These are phyloP conservation scores for Diutina scorzettiae DNA, from an alignment of 1,139 yeast genomes.

Conservation along the genomic window DNA sequence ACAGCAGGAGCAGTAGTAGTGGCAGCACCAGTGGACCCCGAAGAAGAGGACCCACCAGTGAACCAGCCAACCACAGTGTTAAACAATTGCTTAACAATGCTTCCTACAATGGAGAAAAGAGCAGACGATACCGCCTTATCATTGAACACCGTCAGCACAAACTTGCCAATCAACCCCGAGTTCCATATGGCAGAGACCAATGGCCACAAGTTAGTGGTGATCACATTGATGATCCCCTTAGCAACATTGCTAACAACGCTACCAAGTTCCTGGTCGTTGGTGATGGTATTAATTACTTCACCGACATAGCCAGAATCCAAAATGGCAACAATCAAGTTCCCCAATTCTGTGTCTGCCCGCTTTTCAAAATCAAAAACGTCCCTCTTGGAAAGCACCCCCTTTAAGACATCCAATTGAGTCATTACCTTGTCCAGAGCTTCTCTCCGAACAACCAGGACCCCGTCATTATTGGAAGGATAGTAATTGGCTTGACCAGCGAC, in stretches of 20 bases:
- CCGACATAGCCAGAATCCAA: conserved; percentile 1
- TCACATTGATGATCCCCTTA: background rate
- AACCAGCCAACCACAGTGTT: background rate
- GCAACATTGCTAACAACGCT: background rate
- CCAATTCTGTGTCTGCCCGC: conserved; percentile 2
- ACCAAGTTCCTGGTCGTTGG: background rate
- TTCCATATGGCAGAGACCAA: conserved; percentile 4
- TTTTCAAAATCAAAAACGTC: background rate
- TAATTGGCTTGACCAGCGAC: background rate
- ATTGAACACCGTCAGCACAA: background rate
- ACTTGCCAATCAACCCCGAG: conserved; percentile 4
- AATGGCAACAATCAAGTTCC: conserved; percentile 3
- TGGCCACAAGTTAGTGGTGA: background rate
- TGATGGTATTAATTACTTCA: background rate
- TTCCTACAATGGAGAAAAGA: background rate
- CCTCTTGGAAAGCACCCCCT: background rate
- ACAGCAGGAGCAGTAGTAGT: background rate
- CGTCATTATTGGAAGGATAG: background rate
- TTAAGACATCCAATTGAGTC: background rate
- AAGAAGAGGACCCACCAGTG: background rate
- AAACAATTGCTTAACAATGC: background rate
- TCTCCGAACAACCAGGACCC: background rate
- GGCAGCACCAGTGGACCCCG: background rate
- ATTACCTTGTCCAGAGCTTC: background rate
- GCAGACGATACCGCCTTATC: background rate